A percentile compares a stretch with the other conserved stretches of the same genome.
phyloP scores from a whole-genome alignment of 352 stramenopile species.

The Globisporangium solare region DNA sequence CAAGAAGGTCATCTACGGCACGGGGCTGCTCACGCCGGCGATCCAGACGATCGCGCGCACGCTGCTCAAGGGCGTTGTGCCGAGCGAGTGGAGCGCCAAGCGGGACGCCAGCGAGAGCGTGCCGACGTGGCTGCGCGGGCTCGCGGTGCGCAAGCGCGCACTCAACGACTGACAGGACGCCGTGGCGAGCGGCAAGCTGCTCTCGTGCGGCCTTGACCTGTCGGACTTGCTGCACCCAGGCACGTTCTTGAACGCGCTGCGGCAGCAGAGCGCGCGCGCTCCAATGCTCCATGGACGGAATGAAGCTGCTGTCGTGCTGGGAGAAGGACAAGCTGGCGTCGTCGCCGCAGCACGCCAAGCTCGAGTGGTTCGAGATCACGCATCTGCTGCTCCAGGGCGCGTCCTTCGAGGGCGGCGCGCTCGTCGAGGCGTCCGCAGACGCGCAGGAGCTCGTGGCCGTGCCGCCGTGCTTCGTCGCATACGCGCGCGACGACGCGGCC shows the following conservation, averaged over 20 bases:
- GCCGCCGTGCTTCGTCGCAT: slow-evolving; percentile 80
- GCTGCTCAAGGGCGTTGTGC: slow-evolving; percentile 72
- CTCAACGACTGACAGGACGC: slow-evolving; percentile 83
- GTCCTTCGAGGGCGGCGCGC: slow-evolving; percentile 71
- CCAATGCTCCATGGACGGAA: slow-evolving; percentile 86
- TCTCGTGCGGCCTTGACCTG: slow-evolving; percentile 78
- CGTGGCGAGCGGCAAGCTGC: slow-evolving; percentile 47
- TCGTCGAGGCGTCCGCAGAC: slow-evolving; percentile 79
- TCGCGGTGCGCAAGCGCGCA: slow-evolving; percentile 81
- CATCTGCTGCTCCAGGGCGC: slow-evolving; percentile 84
- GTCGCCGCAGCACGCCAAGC: slow-evolving; percentile 12
- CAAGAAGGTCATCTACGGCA: slow-evolving; percentile 91
- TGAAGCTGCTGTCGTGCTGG: slow-evolving; percentile 90
- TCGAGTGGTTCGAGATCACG: slow-evolving; percentile 83
- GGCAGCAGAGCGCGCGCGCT: slow-evolving; percentile 88
- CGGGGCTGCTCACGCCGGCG: slow-evolving; percentile 83
- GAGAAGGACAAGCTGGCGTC: slow-evolving; percentile 58
- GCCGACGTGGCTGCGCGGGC: slow-evolving; percentile 69
- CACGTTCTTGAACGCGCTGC: slow-evolving; percentile 93
- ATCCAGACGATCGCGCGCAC: slow-evolving; percentile 78
- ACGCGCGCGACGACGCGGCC: slow-evolving; percentile 65
- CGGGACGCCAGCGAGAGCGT: slow-evolving; percentile 80
- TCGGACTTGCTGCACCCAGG: slow-evolving; percentile 90
- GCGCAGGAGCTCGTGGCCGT: slow-evolving; percentile 78
- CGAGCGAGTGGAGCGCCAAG: slow-evolving; percentile 69